Base-by-base conservation (phyloP, 2,329 filamentous ascomycete species). In the Colletotrichum caudatum region DNA sequence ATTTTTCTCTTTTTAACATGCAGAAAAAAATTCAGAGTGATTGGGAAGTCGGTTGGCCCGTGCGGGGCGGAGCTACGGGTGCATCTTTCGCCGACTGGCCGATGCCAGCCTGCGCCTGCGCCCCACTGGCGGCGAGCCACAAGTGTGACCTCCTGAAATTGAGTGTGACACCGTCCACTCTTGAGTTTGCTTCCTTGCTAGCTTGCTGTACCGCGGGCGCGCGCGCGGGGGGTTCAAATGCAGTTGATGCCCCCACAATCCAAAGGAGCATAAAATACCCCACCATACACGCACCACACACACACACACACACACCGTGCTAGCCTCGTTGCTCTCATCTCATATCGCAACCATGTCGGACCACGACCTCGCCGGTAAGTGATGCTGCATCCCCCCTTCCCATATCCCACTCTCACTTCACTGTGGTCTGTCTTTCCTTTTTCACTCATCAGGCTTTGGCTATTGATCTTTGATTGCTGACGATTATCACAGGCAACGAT, bases 291-390 rank as follows among this genome's bases (percentile, higher is more conserved):
- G 20, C 41, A 8, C 41, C 26, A 64, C 39, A 12, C 18, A n/a
- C 41, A 46, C 41, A n/a, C 5, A 35, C 26, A 23, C 26, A 4
- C 23, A 26, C 20, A 46, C 33, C 5, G 9, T 41, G 48, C 41
- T 20, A 37, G 9, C 41, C 12, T 53, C 64, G 65, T 41, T 23
- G 14, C 58, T 26, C 26, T 57, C 39, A 51, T 65, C 29, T 33
- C 53, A 48, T 35, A 60, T 26, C 8, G 35, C 48, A 62, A 82
- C 57, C 73, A 91, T 91, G 90, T 91, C 90, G 69, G 90, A 91
- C 77, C 87, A 90, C 80, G 90, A 91, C 79, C 89, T 91, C 82
- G 87, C 85, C 81, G 87, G 89, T 90, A 78, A 82, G 88, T 83
- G 39, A 54, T 6, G n/a, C n/a, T 44, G n/a, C n/a, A 26, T 60